Evolutionary conservation across 176 grass and related monocot genomes (phyloP), one percentile per base, ranked within the genome.

Genomic region (Elymus sibiricus): DNA sequence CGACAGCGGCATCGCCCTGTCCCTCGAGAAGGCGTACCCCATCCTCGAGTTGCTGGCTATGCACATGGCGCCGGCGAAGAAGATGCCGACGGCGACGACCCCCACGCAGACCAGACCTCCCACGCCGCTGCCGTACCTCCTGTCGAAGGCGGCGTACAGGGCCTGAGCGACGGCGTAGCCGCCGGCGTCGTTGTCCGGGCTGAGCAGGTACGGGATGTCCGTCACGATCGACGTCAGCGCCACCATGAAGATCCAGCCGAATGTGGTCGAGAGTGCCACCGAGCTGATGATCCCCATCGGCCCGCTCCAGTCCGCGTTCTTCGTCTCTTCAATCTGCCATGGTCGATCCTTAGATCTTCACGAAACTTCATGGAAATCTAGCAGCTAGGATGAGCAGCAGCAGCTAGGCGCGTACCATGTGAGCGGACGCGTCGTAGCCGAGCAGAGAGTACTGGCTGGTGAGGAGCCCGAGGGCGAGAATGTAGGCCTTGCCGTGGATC

Each of bases 121-220:
- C 0, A 70, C 51, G 24, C 94, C 91, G 53, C 19, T 91, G 17
- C 89, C 94, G 24, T 91, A 93, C 75, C 94, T 70, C 32, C 56
- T 38, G 6, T 75, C 88, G 55, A 93, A 95, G 29, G 87, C 39
- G 21, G 56, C 39, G 47, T 91, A 86, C 60, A 95, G 59, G 1
- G 92, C 76, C 81, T 95, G 89, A 6, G 94, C 94, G 15, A 95
- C 76, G 81, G 94, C 94, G 34, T 93, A 90, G 17, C 94, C 94
- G 19, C 91, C 94, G 3, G 91, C 94, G 40, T 95, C 94, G 15
- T 95, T 95, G 51, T 64, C 27, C 0, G 77, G 58, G 37, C 61
- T 66, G 26, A 95, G 78, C 2, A 95, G 81, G 86, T 93, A 90
- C 0, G 94, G 87, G 62, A 93, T 93, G 62, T 93, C 69, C 0